Evolutionary conservation across 345 rosid genomes (phyloP).

Genomic region (Psidium guajava): DNA sequence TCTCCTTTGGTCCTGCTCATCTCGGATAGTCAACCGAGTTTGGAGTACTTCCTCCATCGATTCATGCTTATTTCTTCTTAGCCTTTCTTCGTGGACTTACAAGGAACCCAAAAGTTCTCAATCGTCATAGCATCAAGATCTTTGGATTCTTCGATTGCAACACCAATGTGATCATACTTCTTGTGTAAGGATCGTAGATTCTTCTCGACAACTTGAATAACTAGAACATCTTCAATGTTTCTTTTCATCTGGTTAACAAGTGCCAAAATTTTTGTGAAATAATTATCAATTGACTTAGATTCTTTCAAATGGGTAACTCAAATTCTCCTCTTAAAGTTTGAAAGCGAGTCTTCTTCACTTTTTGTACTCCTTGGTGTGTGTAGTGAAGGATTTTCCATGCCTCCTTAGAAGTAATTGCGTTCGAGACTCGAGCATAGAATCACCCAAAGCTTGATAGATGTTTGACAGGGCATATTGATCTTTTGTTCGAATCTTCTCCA

Average conservation of each 20-base stretch:
- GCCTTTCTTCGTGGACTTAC: not conserved
- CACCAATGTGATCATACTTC: not conserved
- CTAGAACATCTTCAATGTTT: not conserved
- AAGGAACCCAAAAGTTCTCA: not conserved
- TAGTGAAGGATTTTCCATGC: not conserved
- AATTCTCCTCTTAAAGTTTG: slow-evolving; percentile 1
- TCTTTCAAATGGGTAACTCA: not conserved
- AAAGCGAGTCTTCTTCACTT: not conserved
- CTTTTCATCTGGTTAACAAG: not conserved
- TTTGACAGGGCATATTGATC: not conserved
- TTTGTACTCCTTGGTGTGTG: not conserved
- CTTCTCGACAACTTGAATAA: not conserved
- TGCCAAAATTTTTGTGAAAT: not conserved
- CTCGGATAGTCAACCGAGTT: not conserved
- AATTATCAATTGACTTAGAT: not conserved
- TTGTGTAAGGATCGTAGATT: not conserved
- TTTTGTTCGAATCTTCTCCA: no score
- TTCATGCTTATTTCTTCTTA: not conserved
- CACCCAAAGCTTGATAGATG: not conserved
- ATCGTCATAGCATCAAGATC: not conserved
- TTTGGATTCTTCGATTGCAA: slow-evolving; percentile 1
- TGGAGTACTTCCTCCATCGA: not conserved
- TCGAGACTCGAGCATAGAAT: not conserved
- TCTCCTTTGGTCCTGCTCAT: not conserved
- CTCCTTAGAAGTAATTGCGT: not conserved